These are phyloP conservation scores for Citrus trifoliata DNA, from an alignment of 345 rosid genomes.

Conservation along the genomic window DNA sequence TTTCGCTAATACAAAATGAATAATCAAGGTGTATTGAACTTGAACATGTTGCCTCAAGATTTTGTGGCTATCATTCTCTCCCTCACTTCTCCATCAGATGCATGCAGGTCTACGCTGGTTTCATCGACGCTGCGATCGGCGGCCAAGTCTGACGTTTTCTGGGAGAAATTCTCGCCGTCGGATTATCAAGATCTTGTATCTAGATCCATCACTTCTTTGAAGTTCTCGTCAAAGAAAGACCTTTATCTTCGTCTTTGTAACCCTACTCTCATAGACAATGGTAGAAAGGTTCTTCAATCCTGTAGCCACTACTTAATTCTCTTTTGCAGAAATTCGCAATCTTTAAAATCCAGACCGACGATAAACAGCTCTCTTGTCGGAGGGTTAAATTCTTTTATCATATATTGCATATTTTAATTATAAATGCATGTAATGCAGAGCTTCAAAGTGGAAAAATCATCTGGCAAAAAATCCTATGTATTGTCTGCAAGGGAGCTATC, in stretches of 20 bases:
- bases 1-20: too few relatives aligned
- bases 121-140: constrained; percentile 51
- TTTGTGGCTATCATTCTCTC: constrained; percentile 55
- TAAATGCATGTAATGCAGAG: constrained; percentile 32
- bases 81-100: constrained; percentile 60
- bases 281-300: constrained; percentile 30
- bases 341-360: too few relatives aligned
- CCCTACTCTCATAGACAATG: constrained; percentile 46
- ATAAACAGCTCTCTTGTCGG: too few relatives aligned
- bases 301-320: too few relatives aligned
- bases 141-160: constrained; percentile 51
- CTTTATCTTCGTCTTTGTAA: constrained; percentile 44
- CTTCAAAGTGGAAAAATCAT: constrained; percentile 50
- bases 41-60: constrained; percentile 47
- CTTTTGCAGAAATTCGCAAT: too few relatives aligned
- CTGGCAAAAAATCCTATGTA: constrained; percentile 44
- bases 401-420: neutral
- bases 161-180: constrained; percentile 54
- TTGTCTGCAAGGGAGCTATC: constrained; percentile 70
- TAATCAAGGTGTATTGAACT: too few relatives aligned
- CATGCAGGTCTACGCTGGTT: constrained; percentile 37
- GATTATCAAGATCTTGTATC: constrained; percentile 31
- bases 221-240: constrained; percentile 53
- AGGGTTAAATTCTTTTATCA: too few relatives aligned
- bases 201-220: constrained; percentile 9